Evolutionary conservation across 441 rosid genomes (phyloP), one percentile per base, ranked within the genome.

Genomic region (Heliophila coronopifolia): DNA sequence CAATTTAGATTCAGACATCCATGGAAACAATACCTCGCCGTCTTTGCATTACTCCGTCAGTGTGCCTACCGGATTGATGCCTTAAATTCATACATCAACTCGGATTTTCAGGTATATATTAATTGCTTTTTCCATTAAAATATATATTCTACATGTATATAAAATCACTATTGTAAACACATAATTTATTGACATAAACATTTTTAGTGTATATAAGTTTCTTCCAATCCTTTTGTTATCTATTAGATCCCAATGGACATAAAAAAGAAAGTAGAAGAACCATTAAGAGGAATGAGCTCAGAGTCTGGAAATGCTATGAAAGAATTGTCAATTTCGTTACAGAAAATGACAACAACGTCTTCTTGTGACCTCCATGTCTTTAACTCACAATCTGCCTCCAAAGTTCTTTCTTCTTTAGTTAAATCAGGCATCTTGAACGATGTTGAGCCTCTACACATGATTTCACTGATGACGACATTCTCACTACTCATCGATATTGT

Each of bases 1-100:
- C 58, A 66, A 13, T 88, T 84, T 60, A 35, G 50, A 32, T 88
- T 82, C 42, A 66, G 76, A 5, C 96, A 88, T 71, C 96, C 96
- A 11, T 84, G 94, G 94, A 65, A 70, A 9, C 80, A 76, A 7
- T 88, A 80, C 46, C 66, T 78, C 8, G 56, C 67, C 66, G 12
- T 84, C 17, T 86, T 75, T 51, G 61, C 72, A 14, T 63, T 68
- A 24, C 62, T 61, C 15, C 76, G 84, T 4, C 62, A 59, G 5
- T 66, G 58, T 28, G 62, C 61, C 1, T 40, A 60, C 46, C 52
- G 57, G 18, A 54, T 67, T 47, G 62, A 67, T 47, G 31, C 67
- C n/a, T 56, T 51, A 11, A 58, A 71, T 56, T 68, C 73, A 27
- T 70, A 50, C 61, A 66, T 88, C 42, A 55, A 60, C 45, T 33